These are phyloP conservation scores for Entrophospora sp. DNA, from an alignment of 192 early-diverging fungal genomes.

Conservation along the genomic window DNA sequence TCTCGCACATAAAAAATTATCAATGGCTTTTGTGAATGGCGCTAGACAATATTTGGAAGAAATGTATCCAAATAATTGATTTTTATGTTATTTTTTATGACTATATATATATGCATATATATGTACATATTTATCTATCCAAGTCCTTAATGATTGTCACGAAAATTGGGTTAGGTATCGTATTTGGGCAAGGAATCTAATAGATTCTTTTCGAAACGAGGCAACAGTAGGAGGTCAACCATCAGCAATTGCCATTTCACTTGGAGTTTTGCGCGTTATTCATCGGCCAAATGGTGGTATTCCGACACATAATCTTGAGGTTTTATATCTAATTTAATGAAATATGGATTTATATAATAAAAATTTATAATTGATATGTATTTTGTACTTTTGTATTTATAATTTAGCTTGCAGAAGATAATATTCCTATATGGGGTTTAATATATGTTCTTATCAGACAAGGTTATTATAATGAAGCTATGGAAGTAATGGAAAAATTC, in stretches of 20 bases:
- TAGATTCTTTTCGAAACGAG: constrained; percentile 53
- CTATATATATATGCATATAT: not conserved
- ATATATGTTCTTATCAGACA: constrained; percentile 75
- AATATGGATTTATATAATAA: not conserved
- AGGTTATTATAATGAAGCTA: constrained; percentile 60
- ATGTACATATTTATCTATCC: not conserved
- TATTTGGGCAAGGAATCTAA: constrained; percentile 25
- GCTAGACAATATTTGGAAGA: constrained; percentile 45
- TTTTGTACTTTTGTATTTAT: not conserved
- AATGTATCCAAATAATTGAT: constrained; percentile 36
- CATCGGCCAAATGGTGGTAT: constrained; percentile 50
- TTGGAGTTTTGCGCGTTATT: constrained; percentile 62
- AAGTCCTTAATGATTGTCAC: not conserved
- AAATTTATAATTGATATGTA: not conserved
- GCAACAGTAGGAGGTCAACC: constrained; percentile 76
- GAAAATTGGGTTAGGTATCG: not conserved
- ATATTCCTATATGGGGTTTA: constrained; percentile 77
- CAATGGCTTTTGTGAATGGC: constrained; percentile 29
- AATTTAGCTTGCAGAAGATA: constrained; percentile 25
- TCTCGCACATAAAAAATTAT: constrained; percentile 21
- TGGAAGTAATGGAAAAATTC: constrained; percentile 53
- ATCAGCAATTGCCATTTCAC: constrained; percentile 57
- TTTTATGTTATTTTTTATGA: not conserved
- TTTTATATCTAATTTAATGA: constrained; percentile 1
- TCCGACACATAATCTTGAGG: constrained; percentile 32